Base-by-base conservation (phyloP, 2,329 filamentous ascomycete species). In the Amauroascus niger region DNA sequence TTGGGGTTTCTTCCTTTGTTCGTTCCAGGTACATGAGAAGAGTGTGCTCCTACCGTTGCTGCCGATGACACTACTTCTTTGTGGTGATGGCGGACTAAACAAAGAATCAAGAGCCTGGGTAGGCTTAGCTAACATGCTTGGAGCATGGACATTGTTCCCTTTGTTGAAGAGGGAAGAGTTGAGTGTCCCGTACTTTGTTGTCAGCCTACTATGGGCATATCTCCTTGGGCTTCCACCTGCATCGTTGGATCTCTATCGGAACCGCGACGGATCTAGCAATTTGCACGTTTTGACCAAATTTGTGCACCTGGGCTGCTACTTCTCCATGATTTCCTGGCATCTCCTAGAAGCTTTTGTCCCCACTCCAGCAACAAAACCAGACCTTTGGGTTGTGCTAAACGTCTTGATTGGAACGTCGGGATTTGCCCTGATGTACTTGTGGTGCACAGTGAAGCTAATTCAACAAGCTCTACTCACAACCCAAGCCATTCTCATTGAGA, bases 11-110 rank as follows among this genome's bases (percentile, higher is more conserved):
- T 98, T 97, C 68, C 76, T 98, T 14, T 97, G 94, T 73, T 94
- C 88, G 63, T 98, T 95, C 68, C 93, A 98, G 67, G 94, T 98
- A 0, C 93, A 98, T 64, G 93, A 98, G 73, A 98, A 98, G 78
- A 96, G 90, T 60, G 88, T 95, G 0, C 76, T 98, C 4, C 79
- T 98, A 1, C 94, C 93, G 0, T 75, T 98, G 45, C 80, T 97
- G 67, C 93, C 93, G 0, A 95, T 94, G 87, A 97, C 90, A 0
- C 71, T 96, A 6, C 76, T 97, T 4, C 76, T 98, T 37, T 86
- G 87, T 14, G 83, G 86, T 14, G 81, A 84, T 58, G 80, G 87
- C 47, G 91, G 91, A 0, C 72, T 98, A 48, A 81, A 81, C 56
- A 86, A 86, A 56, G 82, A 84, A 51, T 81, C 80, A 16, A 81